phyloP scores from a whole-genome alignment of 2,329 filamentous ascomycete species.

The Cladobotryum protrusum region DNA sequence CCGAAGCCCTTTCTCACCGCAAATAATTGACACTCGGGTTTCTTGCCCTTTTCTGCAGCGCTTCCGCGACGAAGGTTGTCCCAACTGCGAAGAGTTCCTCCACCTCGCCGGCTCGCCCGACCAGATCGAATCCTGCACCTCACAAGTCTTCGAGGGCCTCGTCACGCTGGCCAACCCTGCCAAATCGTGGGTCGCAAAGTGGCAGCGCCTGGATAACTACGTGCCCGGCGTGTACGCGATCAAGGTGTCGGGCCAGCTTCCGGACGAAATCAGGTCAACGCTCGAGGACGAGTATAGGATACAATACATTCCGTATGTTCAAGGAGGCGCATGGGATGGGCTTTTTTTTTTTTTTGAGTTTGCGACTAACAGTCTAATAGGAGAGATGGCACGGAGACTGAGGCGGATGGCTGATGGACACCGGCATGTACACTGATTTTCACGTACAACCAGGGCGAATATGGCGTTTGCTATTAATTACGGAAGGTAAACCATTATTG shows the following conservation, averaged over 20 bases:
- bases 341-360: constrained; percentile 29
- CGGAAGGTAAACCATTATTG: constrained; percentile 1
- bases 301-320: constrained; percentile 59
- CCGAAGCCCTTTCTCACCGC: neutral
- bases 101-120: constrained; percentile 74
- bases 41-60: constrained; percentile 44
- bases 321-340: constrained; percentile 26
- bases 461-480: constrained; percentile 23
- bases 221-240: constrained; percentile 87
- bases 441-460: constrained; percentile 22
- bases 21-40: neutral
- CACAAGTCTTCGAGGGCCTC: constrained; percentile 89
- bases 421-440: neutral
- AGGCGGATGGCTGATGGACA: constrained; percentile 33
- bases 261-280: constrained; percentile 55
- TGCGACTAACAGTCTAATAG: constrained; percentile 26
- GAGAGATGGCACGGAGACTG: constrained; percentile 50
- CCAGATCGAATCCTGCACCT: constrained; percentile 85
- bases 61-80: constrained; percentile 83
- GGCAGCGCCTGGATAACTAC: constrained; percentile 86
- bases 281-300: constrained; percentile 59
- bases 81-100: constrained; percentile 93
- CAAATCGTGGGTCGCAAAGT: constrained; percentile 91
- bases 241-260: constrained; percentile 80
- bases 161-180: constrained; percentile 79